Base-by-base conservation (phyloP, 2,329 filamentous ascomycete genomes). In the Fusarium denticulatum region DNA sequence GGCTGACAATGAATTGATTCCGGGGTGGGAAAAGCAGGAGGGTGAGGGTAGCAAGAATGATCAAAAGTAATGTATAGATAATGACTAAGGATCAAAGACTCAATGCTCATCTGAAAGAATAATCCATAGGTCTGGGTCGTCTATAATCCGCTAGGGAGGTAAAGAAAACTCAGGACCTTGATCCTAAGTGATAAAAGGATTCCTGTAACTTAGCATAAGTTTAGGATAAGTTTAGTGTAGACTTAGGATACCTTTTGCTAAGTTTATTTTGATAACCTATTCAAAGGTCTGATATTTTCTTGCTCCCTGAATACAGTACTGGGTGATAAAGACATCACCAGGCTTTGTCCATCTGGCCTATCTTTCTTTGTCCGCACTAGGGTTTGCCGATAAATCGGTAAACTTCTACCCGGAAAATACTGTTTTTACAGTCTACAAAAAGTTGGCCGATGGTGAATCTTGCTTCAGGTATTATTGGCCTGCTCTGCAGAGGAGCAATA, bases 1-100 rank as follows among this genome's bases (percentile, higher is more conserved):
- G 73, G 84, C 84, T 3, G 83, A 85, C 60, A 86, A 86, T 67
- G 79, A 81, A 15, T 59, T 85, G 57, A 80, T 85, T 52, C 72
- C 78, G 1, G 82, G 79, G 1, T 85, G 82, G 81, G 71, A 80
- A 40, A 75, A 81, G n/a, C 28, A 43, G 15, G 45, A 57, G 18
- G 37, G 18, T 4, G 56, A 50, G 14, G 10, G 11, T 8, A 37
- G 5, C 10, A 59, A 60, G 18, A 40, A 22, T 20, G 30, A 24
- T 2, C 8, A 36, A 22, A 50, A 59, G 16, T 50, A 59, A 12
- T 28, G 1, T 11, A 2, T 36, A 20, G 10, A 14, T 36, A n/a
- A 53, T n/a, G 14, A 13, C 11, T 2, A 28, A 5, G 49, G 6
- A 11, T 52, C 32, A 9, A 26, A 20, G 8, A 8, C 26, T 42